Evolutionary conservation across 2,329 filamentous ascomycete genomes (phyloP), one percentile per base, ranked within the genome.

Genomic region (Meredithiella fracta): DNA sequence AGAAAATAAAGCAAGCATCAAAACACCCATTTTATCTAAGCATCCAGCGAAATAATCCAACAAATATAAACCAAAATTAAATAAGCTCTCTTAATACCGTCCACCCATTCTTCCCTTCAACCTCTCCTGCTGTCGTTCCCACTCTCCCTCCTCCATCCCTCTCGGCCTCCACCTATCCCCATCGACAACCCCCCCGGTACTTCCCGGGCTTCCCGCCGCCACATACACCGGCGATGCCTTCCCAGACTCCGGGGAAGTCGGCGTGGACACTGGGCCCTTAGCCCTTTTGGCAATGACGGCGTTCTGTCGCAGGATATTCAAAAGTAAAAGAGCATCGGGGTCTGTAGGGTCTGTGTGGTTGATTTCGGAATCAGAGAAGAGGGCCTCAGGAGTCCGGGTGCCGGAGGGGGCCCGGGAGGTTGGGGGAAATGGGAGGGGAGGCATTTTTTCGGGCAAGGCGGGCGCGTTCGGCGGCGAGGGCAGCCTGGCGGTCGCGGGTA

Each of bases 381-480:
- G 25, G 29, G 47, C 25, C 17, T 51, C 22, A 14, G 47, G 47
- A 26, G 47, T 23, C n/a, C 42, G 38, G 14, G 29, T 26, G 15
- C 38, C 15, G 31, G 47, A 47, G 20, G 53, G 47, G 38, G 40
- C 51, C 15, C 37, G 40, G 29, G 40, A 47, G 40, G n/a, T 38
- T 11, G 22, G 31, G 31, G 51, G 8, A 40, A 31, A 40, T 34
- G 14, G 51, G 29, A 31, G 53, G 25, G 26, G 22, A 54, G n/a
- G 37, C 53, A 37, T 31, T 49, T n/a, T 26, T n/a, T 14, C 47
- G 22, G n/a, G 47, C 47, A 29, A 51, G 47, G 29, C 47, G 47
- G 22, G 22, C 47, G 15, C 47, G 23, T 17, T 51, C 47, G 47
- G 47, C 47, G 47, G 26, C 23, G 22, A 51, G 22, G 26, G 22